Conservation (phyloP, 768 basidiomycete genomes). For the Chalciporus sphaerocephalus region DNA sequence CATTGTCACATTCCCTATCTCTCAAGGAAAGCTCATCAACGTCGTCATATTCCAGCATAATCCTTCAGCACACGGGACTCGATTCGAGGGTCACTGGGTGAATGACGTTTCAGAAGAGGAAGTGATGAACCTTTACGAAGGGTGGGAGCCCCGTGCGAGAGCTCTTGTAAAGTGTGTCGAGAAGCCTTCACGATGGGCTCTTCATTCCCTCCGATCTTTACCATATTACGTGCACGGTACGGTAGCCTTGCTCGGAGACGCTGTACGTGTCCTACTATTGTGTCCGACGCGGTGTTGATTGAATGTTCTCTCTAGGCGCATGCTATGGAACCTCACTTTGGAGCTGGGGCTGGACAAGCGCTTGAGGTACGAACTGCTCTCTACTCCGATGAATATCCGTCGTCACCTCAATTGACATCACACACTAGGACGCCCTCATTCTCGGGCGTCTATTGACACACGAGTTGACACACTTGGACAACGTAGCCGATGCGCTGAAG, state of each 20-base stretch:
- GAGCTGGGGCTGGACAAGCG: constrained; percentile 47
- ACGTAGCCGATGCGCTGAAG: constrained; percentile 25
- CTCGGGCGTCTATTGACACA: constrained; percentile 29
- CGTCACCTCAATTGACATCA: neutral
- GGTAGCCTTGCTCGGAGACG: constrained; percentile 48
- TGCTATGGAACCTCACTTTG: constrained; percentile 45
- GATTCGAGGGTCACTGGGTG: constrained; percentile 30
- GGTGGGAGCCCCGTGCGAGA: constrained; percentile 19
- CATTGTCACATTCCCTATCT: constrained; percentile 38
- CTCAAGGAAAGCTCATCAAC: constrained; percentile 35
- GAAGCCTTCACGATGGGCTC: constrained; percentile 39
- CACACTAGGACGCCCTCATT: constrained; percentile 27
- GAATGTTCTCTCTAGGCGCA: constrained; percentile 34
- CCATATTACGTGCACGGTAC: constrained; percentile 35
- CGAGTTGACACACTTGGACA: constrained; percentile 16
- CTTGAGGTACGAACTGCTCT: constrained; percentile 37
- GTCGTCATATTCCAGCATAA: constrained; percentile 31
- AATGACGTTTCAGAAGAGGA: constrained; percentile 30
- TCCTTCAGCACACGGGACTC: constrained; percentile 27
- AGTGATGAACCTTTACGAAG: constrained; percentile 25
- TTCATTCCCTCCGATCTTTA: constrained; percentile 40
- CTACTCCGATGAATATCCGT: neutral
- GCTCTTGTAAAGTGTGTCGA: constrained; percentile 26
- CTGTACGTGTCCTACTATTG: constrained; percentile 30
- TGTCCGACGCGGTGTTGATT: neutral